Conservation (phyloP, 2,329 filamentous ascomycete species). For the Magnaporthiopsis poae region DNA sequence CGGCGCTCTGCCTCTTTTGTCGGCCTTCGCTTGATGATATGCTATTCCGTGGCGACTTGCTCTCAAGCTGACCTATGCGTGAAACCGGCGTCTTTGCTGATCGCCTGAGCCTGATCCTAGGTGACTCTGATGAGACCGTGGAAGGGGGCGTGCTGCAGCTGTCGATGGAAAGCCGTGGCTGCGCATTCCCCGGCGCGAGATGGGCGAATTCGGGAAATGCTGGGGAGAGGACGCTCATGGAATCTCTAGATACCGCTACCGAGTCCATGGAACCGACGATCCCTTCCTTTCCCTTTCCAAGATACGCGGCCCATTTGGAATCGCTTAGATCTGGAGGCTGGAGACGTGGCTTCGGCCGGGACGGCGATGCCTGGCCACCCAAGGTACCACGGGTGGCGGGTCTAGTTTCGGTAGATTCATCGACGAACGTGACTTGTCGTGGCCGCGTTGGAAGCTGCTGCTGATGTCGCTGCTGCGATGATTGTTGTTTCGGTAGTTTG, state of each 20-base stretch:
- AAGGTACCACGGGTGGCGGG: neutral
- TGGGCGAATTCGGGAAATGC: constrained; percentile 27
- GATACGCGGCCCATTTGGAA: constrained; percentile 24
- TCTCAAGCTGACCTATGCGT: constrained; percentile 40
- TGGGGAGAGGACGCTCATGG: neutral
- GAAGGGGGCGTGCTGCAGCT: constrained; percentile 12
- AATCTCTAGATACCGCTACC: constrained; percentile 14
- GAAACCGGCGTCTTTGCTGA: constrained; percentile 43
- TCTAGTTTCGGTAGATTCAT: constrained; percentile 12
- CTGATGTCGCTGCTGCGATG: constrained; percentile 7
- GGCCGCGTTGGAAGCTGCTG: constrained; percentile 6
- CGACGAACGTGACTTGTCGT: constrained; percentile 10
- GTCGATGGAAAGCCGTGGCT: constrained; percentile 14
- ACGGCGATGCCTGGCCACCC: constrained; percentile 8
- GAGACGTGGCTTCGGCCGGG: constrained; percentile 14
- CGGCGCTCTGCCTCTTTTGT: constrained; percentile 27
- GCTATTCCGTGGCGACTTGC: constrained; percentile 9
- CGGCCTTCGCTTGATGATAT: constrained; percentile 9
- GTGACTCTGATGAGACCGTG: constrained; percentile 13
- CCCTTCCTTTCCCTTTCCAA: constrained; percentile 17
- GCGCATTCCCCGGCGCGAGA: constrained; percentile 22
- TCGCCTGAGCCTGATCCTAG: constrained; percentile 28
- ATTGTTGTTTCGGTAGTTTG: neutral
- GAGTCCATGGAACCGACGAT: constrained; percentile 16
- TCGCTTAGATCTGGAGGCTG: constrained; percentile 23